Evolutionary conservation across 2,329 filamentous ascomycete genomes (phyloP), one percentile per base, ranked within the genome.

Genomic region (Talaromyces verruculosus): DNA sequence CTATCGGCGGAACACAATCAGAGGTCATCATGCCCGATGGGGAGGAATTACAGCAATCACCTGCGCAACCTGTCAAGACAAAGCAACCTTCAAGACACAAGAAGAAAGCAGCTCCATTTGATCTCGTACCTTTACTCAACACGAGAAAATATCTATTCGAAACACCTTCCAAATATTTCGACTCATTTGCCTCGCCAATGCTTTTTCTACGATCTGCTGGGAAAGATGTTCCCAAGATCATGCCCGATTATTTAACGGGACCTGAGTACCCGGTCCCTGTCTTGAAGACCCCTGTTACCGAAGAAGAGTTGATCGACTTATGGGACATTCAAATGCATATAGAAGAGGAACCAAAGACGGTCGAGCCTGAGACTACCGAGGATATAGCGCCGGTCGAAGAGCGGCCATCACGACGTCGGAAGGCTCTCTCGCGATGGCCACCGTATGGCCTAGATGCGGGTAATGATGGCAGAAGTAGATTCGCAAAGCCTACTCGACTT

Each of bases 161-260:
- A 7, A 74, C 70, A 0, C 77, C 79, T 22, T 75, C 77, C 33
- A 73, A 73, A 11, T 81, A 77, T 68, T 82, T 81, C 55, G 80
- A 82, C 66, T 68, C 78, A 0, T 82, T 82, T 65, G 79, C 80
- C 0, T 80, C 78, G 3, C 80, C 80, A 0, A 69, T 78, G 3
- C 67, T 81, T 6, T 80, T 81, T 59, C 74, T 82, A 8, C 76
- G 80, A 25, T 77, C 79, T 0, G 68, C 80, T 0, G 79, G 79
- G 0, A 74, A 76, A 61, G 77, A 80, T 51, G 76, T 76, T 5
- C 80, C 77, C 1, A 70, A 68, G 3, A 39, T 15, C 2, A 78
- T 78, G 51, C 77, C 77, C 1, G 65, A 68, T 17, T 79, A 79
- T 62, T 68, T 72, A 1, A 78, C 71, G 0, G 77, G 77, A 0